Conservation (phyloP, 352 stramenopile genomes). For the Pythium monospermum region DNA sequence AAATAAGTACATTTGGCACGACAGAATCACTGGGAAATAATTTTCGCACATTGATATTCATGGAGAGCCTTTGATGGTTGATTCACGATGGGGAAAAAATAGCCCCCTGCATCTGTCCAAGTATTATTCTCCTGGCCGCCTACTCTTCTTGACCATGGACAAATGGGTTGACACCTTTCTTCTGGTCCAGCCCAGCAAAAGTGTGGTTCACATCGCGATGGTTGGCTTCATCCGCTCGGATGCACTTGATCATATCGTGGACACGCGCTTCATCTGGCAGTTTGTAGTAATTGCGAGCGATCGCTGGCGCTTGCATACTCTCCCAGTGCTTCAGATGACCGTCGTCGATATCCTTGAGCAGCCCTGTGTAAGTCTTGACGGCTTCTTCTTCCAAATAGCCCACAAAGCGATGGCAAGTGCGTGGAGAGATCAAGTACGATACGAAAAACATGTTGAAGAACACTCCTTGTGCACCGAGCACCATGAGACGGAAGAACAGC, state of each 20-base stretch:
- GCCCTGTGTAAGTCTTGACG: conserved; percentile 89
- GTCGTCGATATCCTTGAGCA: conserved; percentile 86
- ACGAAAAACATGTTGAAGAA: conserved; percentile 85
- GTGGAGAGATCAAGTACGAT: conserved; percentile 85
- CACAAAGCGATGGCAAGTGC: conserved; percentile 88
- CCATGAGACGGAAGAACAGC: conserved; percentile 56
- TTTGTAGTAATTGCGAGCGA: conserved; percentile 88
- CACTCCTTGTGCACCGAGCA: conserved; percentile 77
- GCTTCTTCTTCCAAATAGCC: conserved; percentile 93
- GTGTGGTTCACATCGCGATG: conserved; percentile 88
- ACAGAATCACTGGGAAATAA: too few relatives aligned
- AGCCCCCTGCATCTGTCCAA: too few relatives aligned
- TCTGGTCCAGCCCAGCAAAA: conserved; percentile 50
- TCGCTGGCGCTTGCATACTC: conserved; percentile 51
- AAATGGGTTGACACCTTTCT: conserved; percentile 48
- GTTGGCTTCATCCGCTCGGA: conserved; percentile 85
- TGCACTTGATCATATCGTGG: conserved; percentile 80
- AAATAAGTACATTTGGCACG: too few relatives aligned
- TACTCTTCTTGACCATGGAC: background rate
- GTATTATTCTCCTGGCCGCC: background rate
- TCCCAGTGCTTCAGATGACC: conserved; percentile 64
- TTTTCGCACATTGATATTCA: too few relatives aligned
- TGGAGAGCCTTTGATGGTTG: too few relatives aligned
- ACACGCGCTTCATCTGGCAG: conserved; percentile 67
- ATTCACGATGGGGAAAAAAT: too few relatives aligned